Conservation (phyloP, 2,329 filamentous ascomycete species). For the Colletotrichum caudatum region DNA sequence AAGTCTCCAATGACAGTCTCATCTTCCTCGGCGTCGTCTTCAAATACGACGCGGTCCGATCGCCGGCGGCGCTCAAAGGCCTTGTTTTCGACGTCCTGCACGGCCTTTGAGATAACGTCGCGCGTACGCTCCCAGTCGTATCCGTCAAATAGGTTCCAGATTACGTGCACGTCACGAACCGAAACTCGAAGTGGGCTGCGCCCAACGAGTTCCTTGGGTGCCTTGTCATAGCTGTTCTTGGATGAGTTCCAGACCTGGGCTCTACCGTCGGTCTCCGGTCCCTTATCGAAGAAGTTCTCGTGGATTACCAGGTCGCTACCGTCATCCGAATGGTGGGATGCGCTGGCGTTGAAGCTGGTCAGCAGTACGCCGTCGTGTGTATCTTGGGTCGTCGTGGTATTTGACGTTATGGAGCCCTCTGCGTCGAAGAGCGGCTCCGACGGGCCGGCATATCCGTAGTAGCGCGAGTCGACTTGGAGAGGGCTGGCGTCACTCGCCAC, state of each 20-base stretch:
- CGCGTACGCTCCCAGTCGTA: constrained; percentile 95
- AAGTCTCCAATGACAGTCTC: constrained; percentile 93
- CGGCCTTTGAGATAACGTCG: constrained; percentile 86
- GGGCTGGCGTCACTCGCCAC: constrained; percentile 50
- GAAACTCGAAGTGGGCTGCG: constrained; percentile 81
- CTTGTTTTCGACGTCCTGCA: constrained; percentile 86
- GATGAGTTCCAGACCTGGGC: constrained; percentile 85
- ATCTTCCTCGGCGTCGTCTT: constrained; percentile 80
- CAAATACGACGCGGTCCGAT: constrained; percentile 64
- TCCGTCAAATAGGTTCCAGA: constrained; percentile 98
- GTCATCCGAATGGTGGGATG: constrained; percentile 60
- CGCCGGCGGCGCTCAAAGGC: constrained; percentile 79
- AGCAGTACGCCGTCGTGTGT: constrained; percentile 61
- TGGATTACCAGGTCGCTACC: constrained; percentile 76
- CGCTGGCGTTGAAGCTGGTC: constrained; percentile 52
- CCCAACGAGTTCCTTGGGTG: constrained; percentile 70
- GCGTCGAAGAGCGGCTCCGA: constrained; percentile 64
- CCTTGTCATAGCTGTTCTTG: constrained; percentile 78
- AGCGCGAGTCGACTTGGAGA: constrained; percentile 59
- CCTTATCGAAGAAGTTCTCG: constrained; percentile 80
- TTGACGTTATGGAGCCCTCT: constrained; percentile 53
- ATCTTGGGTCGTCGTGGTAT: constrained; percentile 56
- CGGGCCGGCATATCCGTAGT: constrained; percentile 58
- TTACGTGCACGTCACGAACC: constrained; percentile 88
- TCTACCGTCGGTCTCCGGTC: constrained; percentile 70